Evolutionary conservation across 2,329 filamentous ascomycete genomes (phyloP).

Genomic region (Botrytis fabae): DNA sequence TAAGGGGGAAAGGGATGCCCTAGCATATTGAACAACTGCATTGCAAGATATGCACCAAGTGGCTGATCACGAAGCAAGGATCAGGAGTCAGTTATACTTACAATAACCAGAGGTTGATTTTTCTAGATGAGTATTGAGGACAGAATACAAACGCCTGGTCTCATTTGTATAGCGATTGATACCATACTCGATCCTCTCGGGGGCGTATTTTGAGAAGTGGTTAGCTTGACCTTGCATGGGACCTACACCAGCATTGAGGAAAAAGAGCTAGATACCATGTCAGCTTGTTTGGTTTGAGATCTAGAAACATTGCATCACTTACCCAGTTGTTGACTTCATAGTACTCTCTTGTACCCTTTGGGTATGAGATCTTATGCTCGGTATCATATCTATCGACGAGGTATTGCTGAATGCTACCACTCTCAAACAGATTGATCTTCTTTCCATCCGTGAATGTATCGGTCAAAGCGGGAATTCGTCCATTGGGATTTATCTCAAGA

Average conservation of each 20-base stretch:
- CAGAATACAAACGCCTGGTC: slow-evolving; percentile 76
- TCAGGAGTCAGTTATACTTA: background rate
- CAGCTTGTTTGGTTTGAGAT: background rate
- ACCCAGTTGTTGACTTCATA: slow-evolving; percentile 81
- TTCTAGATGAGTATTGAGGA: slow-evolving; percentile 70
- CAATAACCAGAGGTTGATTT: slow-evolving; percentile 55
- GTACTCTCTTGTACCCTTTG: slow-evolving; percentile 68
- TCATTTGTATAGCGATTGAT: slow-evolving; percentile 82
- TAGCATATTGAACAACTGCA: background rate
- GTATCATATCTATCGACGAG: slow-evolving; percentile 78
- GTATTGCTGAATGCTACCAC: slow-evolving; percentile 81
- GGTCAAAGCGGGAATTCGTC: slow-evolving; percentile 83
- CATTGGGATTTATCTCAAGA: slow-evolving; percentile 88
- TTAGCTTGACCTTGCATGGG: slow-evolving; percentile 85
- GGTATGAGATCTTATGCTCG: slow-evolving; percentile 81
- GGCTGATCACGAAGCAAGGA: background rate
- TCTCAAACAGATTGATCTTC: slow-evolving; percentile 77
- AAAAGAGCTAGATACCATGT: slow-evolving; percentile 50
- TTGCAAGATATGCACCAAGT: background rate
- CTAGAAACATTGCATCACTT: slow-evolving; percentile 27
- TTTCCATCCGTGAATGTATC: slow-evolving; percentile 75
- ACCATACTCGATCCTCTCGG: slow-evolving; percentile 79
- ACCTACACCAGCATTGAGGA: slow-evolving; percentile 77
- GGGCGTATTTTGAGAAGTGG: slow-evolving; percentile 81
- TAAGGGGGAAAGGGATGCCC: background rate